Base-by-base conservation (phyloP, 2,329 filamentous ascomycete genomes). In the Pezicula rhizophila region DNA sequence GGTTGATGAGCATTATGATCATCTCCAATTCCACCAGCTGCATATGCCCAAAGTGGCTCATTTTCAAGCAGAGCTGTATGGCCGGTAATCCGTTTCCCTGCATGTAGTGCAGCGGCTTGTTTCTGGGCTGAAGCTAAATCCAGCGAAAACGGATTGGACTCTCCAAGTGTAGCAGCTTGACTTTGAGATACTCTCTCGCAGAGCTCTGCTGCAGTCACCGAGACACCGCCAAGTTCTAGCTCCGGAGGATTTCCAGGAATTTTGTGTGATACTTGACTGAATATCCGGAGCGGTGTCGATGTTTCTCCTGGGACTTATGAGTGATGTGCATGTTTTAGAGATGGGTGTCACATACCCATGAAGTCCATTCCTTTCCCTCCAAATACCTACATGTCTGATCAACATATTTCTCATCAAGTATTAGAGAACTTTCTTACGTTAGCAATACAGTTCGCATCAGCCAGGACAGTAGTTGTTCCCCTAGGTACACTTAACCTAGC, bases 381-480 rank as follows among this genome's bases (percentile, higher is more conserved):
- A 12, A 57, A 54, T 38, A 42, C 40, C 40, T 42, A 8, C 10
- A 15, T 12, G 11, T 42, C 26, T 20, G 15, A 42, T 25, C n/a
- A 25, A 15, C 12, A 14, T 2, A 26, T 10, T 14, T 15, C 15
- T 3, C 10, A 8, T 42, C 4, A 4, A 15, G 20, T 8, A 26
- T 8, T n/a, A 10, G 8, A 31, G 7, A 31, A 4, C 28, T 18
- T 18, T 10, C 25, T n/a, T 42, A 60, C 57, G 52, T 57, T 58
- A 8, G 54, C 53, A 45, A 59, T 57, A 41, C 55, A 59, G 40
- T 59, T 57, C 10, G 57, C 57, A 51, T 59, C 57, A 18, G 57
- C 57, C 33, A 60, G 40, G 15, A 58, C 45, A 3, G 57, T 57
- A 14, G 57, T 60, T 4, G 56, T 60, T 3, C 56, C 57, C 40